Evolutionary conservation across 345 rosid genomes (phyloP).

Genomic region (Arabidopsis arenosa): DNA sequence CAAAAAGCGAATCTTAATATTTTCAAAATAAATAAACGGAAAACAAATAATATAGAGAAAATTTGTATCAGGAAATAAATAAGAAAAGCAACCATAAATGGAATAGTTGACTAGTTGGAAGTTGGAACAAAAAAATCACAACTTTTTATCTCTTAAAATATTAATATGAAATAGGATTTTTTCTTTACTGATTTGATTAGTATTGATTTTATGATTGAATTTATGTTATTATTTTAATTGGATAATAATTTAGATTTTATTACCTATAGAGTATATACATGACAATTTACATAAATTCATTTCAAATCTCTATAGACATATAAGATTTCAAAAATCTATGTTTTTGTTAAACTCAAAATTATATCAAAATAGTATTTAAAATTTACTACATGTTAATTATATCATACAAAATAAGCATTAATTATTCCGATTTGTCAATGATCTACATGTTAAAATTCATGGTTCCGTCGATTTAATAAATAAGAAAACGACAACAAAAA

Average conservation of each 20-base stretch:
- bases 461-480: too few relatives aligned
- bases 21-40: background rate
- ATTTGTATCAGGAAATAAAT: background rate
- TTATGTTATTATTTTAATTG: background rate
- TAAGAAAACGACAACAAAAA: too few relatives aligned
- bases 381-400: too few relatives aligned
- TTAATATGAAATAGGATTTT: background rate
- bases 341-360: background rate
- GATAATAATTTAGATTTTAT: background rate
- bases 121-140: background rate
- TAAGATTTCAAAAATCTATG: background rate
- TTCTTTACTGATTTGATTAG: constrained; percentile 6
- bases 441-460: too few relatives aligned
- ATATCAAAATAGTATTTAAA: too few relatives aligned
- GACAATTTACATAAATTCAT: background rate
- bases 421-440: too few relatives aligned
- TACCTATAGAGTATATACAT: background rate
- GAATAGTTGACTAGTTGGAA: too few relatives aligned
- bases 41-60: background rate
- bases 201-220: background rate
- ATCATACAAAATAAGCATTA: too few relatives aligned
- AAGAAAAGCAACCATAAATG: background rate
- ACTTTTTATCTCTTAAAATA: background rate
- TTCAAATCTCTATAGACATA: background rate
- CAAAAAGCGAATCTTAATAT: background rate